Conservation (phyloP, 345 rosid genomes). For the Salix caprea region DNA sequence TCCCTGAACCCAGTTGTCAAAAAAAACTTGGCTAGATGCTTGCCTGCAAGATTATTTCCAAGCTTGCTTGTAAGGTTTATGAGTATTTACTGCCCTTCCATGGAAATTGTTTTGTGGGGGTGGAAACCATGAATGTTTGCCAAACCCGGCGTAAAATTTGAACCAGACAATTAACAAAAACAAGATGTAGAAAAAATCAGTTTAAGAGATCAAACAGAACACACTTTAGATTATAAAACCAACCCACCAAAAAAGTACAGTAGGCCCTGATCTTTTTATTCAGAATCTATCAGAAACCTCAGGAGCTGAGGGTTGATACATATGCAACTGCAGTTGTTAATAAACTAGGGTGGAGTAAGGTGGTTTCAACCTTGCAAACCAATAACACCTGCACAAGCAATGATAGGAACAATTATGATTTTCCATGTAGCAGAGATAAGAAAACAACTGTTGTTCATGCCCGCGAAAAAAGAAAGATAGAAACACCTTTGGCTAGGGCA, state of each 20-base stretch:
- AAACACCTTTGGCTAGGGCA: no score
- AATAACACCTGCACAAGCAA: slow-evolving; percentile 40
- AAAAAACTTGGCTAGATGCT: no score
- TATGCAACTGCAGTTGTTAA: background rate
- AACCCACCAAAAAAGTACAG: slow-evolving; percentile 1
- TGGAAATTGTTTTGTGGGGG: background rate
- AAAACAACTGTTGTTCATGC: no score
- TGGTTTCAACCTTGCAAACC: slow-evolving; percentile 51
- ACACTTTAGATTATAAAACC: background rate
- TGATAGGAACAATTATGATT: background rate
- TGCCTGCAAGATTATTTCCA: no score
- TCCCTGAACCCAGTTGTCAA: no score
- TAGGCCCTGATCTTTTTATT: slow-evolving; percentile 1
- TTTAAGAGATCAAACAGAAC: background rate
- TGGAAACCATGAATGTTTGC: background rate
- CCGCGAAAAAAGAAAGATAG: no score
- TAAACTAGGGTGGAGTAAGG: background rate
- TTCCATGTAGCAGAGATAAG: no score
- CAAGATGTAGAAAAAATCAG: background rate
- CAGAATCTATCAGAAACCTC: background rate
- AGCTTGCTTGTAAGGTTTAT: no score
- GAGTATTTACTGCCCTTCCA: background rate
- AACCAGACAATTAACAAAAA: background rate
- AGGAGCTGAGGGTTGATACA: background rate
- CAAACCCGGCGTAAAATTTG: background rate